Evolutionary conservation across 139 green algal species (phyloP), one percentile per base, ranked within the genome.

Genomic region (Auxenochlorella protothecoides): DNA sequence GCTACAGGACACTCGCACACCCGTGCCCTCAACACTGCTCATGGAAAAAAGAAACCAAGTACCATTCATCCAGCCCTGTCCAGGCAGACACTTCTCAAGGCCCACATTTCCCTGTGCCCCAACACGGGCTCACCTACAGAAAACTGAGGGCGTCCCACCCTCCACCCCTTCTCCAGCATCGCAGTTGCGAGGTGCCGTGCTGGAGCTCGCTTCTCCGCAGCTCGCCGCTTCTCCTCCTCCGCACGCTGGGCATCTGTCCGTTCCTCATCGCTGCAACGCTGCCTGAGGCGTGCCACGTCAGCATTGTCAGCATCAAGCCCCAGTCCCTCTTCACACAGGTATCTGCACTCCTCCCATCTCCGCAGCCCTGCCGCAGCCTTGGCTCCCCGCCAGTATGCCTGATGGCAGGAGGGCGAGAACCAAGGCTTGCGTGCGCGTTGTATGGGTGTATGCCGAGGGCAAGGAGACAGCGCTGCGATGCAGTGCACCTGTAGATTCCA

Each of bases 341-440:
- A 15, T 44, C 74, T 44, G 53, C 79, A 83, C 65, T 79, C 53
- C 11, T 83, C 78, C 68, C 81, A 90, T 71, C 86, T 61, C 4
- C 72, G 68, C 60, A 97, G 71, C 13, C 81, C 78, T 52, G 86
- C 57, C 15, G 91, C 91, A 6, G 87, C 87, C 68, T 83, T 89
- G 6, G 88, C 86, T 4, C 63, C 90, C 8, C 91, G 77, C 77
- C 89, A 96, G 68, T 75, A 88, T 3, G 75, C 84, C 83, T 88
- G 80, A 73, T 68, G 3, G 53, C 11, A 51, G 3, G 9, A 14
- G 52, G 6, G n/a, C 16, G 63, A 56, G 12, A 55, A 6, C 14
- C 53, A 65, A 53, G 8, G 15, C 9, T 5, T 3, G 11, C 5
- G 4, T 52, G 52, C 5, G 53, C 44, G 4, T 14, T 16, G 13